Evolutionary conservation across 1,284 basidiomycete species (phyloP), one percentile per base, ranked within the genome.

Genomic region (Austroboletus niveus): DNA sequence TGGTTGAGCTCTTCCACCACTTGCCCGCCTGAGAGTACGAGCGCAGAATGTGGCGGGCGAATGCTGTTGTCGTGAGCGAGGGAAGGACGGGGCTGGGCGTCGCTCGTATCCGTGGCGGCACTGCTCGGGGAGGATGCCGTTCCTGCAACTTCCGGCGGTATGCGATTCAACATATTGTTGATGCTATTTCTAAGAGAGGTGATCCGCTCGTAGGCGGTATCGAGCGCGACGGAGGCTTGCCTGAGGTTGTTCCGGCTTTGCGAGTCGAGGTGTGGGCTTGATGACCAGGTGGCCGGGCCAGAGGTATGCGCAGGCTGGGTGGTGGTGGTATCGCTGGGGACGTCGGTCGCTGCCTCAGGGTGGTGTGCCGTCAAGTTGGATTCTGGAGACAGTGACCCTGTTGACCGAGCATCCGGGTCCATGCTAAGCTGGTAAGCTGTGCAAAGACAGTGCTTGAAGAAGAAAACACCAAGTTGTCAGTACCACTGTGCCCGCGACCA

Each of bases 141-240:
- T 15, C 51, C 51, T 52, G 45, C 41, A 38, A 43, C 51, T 36
- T 60, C 64, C 39, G 57, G 50, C 44, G 68, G 60, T 45, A 69
- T 62, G 49, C 58, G 61, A 49, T 77, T 69, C 45, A 75, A 61
- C 42, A 81, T 68, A 57, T 36, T 55, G 55, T 67, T 68, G 53
- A 67, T 70, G 40, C 71, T 79, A 27, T 72, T 72, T 52, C 79
- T 73, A 45, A 81, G 75, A 61, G 77, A 74, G 46, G 73, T 73
- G 56, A 82, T 75, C 35, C 77, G 74, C 57, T 69, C 72, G 60
- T 78, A 78, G 15, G 79, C 79, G 32, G 74, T 73, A 47, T 80
- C 75, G 34, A 83, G 65, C 14, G 75, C 74, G 15, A 69, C 65
- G 42, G 80, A 75, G 22, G 80, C 76, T 50, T 75, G 70, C 31